A percentile compares a stretch with the other conserved stretches of the same genome.
Evolutionary conservation across 176 grass and related monocot species (phyloP).

Genomic region (Neostapfia colusana): DNA sequence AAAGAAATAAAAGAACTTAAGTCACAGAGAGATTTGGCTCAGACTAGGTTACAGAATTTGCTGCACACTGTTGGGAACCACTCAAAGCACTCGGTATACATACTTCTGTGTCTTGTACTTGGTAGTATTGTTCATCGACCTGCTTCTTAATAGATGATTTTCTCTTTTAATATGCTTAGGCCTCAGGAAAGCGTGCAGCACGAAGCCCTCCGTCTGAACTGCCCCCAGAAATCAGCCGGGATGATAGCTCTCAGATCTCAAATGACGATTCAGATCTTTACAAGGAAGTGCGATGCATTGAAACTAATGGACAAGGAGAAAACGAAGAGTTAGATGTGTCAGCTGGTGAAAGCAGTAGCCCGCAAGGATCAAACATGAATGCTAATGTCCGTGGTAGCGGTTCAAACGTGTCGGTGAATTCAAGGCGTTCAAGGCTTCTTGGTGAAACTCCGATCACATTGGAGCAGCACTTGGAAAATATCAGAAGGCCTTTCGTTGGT

Average conservation of each 20-base stretch:
- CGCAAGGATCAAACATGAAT: background rate
- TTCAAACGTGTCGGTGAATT: background rate
- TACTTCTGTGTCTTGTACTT: background rate
- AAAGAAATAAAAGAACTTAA: constrained; percentile 92
- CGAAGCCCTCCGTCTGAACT: constrained; percentile 55
- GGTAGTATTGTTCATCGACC: background rate
- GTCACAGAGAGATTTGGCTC: constrained; percentile 66
- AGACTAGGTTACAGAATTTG: constrained; percentile 72
- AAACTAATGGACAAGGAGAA: constrained; percentile 42
- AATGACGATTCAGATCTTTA: constrained; percentile 67
- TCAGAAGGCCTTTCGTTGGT: constrained; percentile 66
- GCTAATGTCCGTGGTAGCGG: background rate
- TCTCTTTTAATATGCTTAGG: constrained; percentile 51
- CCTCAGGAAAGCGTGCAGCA: constrained; percentile 46
- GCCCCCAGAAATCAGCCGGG: constrained; percentile 34
- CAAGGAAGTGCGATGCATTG: constrained; percentile 90
- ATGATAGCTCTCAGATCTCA: constrained; percentile 46
- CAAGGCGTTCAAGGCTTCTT: constrained; percentile 20
- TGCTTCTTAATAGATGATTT: constrained; percentile 21
- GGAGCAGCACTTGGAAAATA: constrained; percentile 92
- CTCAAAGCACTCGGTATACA: constrained; percentile 56
- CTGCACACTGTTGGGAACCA: constrained; percentile 59
- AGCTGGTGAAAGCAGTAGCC: constrained; percentile 50
- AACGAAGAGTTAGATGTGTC: constrained; percentile 39
- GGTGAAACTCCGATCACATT: constrained; percentile 64